These are phyloP conservation scores for Penicillium freii DNA, from an alignment of 2,329 filamentous ascomycete species.

Conservation along the genomic window DNA sequence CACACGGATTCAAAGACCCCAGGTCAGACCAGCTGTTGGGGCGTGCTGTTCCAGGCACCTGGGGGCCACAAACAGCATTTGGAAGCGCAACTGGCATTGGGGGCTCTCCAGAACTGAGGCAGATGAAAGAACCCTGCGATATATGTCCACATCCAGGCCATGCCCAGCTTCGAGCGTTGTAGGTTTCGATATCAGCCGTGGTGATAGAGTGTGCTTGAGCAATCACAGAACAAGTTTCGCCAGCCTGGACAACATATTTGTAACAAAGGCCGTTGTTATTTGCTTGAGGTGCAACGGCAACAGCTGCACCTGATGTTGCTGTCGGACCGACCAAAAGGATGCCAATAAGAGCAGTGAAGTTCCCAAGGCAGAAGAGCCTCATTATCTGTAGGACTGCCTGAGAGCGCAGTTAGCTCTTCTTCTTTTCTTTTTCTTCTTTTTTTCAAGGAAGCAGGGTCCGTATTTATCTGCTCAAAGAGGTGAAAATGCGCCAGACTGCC, in stretches of 20 bases:
- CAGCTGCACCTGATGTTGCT: neutral
- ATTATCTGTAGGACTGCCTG: neutral
- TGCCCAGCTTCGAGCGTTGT: constrained; percentile 47
- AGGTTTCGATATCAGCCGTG: constrained; percentile 39
- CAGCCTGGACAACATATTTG: constrained; percentile 32
- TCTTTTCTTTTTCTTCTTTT: neutral
- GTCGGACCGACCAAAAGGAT: neutral
- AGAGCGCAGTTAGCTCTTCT: neutral
- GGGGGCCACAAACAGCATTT: constrained; percentile 49
- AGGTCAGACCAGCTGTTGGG: constrained; percentile 31
- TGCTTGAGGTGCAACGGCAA: neutral
- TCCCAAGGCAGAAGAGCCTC: neutral
- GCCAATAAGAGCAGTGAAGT: neutral
- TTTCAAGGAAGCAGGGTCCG: neutral
- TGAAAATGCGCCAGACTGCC: neutral
- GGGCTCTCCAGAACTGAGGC: constrained; percentile 41
- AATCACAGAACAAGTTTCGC: constrained; percentile 40
- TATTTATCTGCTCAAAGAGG: neutral
- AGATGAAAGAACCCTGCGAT: constrained; percentile 35
- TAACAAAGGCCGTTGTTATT: constrained; percentile 30
- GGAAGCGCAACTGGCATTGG: constrained; percentile 42
- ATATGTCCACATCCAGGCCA: constrained; percentile 44
- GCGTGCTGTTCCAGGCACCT: constrained; percentile 40
- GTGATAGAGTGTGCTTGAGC: constrained; percentile 39
- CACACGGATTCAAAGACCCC: constrained; percentile 9